Percentiles rank a stretch among this genome's conserved stretches.
Conservation (phyloP, 1,139 yeast species). For the Saccharomycopsis hybrid region DNA sequence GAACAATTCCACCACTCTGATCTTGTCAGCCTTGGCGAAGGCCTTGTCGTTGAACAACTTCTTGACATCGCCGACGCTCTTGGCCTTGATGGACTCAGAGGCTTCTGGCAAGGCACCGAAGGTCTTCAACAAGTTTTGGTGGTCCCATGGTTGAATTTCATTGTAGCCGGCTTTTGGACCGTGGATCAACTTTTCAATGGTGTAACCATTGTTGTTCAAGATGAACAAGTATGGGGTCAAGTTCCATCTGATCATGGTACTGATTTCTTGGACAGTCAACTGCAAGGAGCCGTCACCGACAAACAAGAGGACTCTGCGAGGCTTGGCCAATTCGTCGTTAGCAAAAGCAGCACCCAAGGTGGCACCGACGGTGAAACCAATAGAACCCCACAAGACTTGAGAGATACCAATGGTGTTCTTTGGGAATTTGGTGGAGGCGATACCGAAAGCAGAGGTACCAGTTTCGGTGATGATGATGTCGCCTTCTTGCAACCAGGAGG, state of each 20-base stretch:
- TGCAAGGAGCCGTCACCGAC: slow-evolving; percentile 91
- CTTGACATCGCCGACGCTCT: slow-evolving; percentile 64
- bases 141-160: slow-evolving; percentile 80
- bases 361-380: slow-evolving; percentile 85
- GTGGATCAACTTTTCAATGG: slow-evolving; percentile 84
- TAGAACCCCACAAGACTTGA: slow-evolving; percentile 87
- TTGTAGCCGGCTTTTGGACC: slow-evolving; percentile 73
- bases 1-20: slow-evolving; percentile 75
- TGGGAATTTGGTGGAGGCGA: slow-evolving; percentile 74
- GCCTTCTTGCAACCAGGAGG: slow-evolving; percentile 70
- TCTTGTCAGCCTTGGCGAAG: slow-evolving; percentile 56
- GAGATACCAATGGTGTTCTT: slow-evolving; percentile 68
- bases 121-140: slow-evolving; percentile 57
- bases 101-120: slow-evolving; percentile 59
- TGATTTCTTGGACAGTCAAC: slow-evolving; percentile 80
- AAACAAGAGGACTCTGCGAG: slow-evolving; percentile 69
- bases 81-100: slow-evolving; percentile 48
- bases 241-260: slow-evolving; percentile 76
- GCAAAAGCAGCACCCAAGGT: slow-evolving; percentile 82
- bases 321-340: slow-evolving; percentile 64
- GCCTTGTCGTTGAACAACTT: slow-evolving; percentile 44
- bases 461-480: slow-evolving; percentile 82
- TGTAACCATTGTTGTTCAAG: slow-evolving; percentile 81
- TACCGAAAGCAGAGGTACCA: slow-evolving; percentile 88
- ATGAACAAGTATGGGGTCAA: slow-evolving; percentile 76